Base-by-base conservation (phyloP, 768 basidiomycete genomes). In the Neoboletus subvelutipes region DNA sequence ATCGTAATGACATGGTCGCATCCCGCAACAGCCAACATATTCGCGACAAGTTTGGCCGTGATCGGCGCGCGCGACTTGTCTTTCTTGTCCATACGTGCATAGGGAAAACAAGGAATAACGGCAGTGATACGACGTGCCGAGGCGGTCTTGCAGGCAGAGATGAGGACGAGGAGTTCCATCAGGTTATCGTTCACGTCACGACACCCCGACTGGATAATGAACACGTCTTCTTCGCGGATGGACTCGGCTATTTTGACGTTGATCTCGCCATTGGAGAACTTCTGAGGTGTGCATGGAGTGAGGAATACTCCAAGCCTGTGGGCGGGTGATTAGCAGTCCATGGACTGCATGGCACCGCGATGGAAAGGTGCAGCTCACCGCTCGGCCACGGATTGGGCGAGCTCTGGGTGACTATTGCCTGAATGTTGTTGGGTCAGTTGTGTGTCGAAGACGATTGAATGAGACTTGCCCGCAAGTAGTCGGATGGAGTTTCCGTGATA, bases 1-100 rank as follows among this genome's bases (percentile, higher is more conserved):
- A 98, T 96, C n/a, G 96, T 98, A 64, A 99, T 98, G 67, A 99
- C 89, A 69, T 98, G 96, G 75, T 98, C 96, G 70, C 94, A 97
- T 24, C 96, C 96, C 10, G 97, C 95, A 46, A 97, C 92, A 43
- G 86, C 88, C 57, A 99, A 80, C 96, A 98, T 98, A 74, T 97
- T 98, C 24, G 96, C 95, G 47, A 98, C 92, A 52, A 99, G 83
- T 76, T 99, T 99, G 45, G 96, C 94, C 5, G 96, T 98, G 72
- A 99, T 99, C 26, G 97, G 96, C 4, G 94, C 94, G 8, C 96
- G 83, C 6, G 86, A 87, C 78, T 91, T 92, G 78, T 99, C 94
- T 80, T 98, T 99, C 77, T 97, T 97, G 80, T 98, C 96, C 83
- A 93, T 93, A 11, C 96, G 81, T 1, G 95, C 90, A 67, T 98